Evolutionary conservation across 1,284 basidiomycete genomes (phyloP), one percentile per base, ranked within the genome.

Genomic region (Ganoderma lingzhi): DNA sequence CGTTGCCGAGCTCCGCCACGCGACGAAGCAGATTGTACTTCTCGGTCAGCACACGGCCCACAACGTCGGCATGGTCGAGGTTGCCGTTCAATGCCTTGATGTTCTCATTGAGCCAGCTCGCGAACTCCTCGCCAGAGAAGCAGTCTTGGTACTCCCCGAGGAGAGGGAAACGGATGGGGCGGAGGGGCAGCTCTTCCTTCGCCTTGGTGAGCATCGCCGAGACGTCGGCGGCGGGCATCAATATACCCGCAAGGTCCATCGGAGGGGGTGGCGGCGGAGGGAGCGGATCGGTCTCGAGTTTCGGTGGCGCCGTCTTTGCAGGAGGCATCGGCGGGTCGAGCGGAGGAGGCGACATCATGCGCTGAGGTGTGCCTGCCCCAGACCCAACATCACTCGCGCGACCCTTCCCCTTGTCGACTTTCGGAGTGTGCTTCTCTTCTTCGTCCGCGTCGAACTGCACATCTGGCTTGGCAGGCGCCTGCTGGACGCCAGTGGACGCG

Each of bases 141-240:
- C 93, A 93, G 73, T 94, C 92, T 30, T 90, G 88, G 75, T 96
- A 96, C 79, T 95, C 94, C 35, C 95, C 95, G n/a, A 97, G 80
- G 30, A 97, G 84, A 0, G 95, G 92, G 82, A 94, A 90, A 63
- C 89, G 91, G 69, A 92, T 87, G 42, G 89, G 83, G 70, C 87
- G 88, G 70, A 90, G 85, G 60, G 84, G 88, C 68, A 91, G 83
- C 77, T 94, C 88, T 30, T 84, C 80, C 62, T 88, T 86, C 62
- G 93, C 90, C 55, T 88, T 88, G 6, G 83, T 83, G 42, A 96
- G 85, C 6, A 96, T 81, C 64, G 84, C 85, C 23, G 93, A 92
- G 44, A 97, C 79, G 2, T 89, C 86, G 15, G 86, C 77, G 0
- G 90, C 87, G 0, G 90, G 79, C 42, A 96, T 82, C 12, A 91